phyloP scores from a whole-genome alignment of 2,329 filamentous ascomycete genomes.

The Curvularia lunata region DNA sequence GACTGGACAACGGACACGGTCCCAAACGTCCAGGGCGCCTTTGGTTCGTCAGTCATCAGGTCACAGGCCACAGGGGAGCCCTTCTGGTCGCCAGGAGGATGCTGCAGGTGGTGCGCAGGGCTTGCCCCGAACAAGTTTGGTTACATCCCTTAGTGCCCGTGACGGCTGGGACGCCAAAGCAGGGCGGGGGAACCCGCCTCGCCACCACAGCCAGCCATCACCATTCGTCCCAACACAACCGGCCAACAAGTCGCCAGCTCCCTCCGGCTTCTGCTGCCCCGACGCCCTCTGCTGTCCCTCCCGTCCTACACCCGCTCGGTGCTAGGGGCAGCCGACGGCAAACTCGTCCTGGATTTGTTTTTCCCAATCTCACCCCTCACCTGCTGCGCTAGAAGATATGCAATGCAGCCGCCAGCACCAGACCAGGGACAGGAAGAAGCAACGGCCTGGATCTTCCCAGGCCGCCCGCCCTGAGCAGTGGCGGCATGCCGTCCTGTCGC shows the following conservation, averaged over 20 bases:
- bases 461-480: constrained; percentile 5
- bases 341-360: not conserved
- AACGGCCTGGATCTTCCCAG: constrained; percentile 8
- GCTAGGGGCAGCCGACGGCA: not conserved
- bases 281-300: not conserved
- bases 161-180: constrained; percentile 22
- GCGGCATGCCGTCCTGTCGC: constrained; percentile 8
- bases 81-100: constrained; percentile 31
- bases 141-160: constrained; percentile 26
- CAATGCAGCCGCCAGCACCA: constrained; percentile 20
- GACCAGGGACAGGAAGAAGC: constrained; percentile 13
- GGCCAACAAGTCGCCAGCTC: constrained; percentile 1
- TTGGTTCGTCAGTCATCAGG: constrained; percentile 29
- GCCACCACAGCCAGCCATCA: constrained; percentile 8
- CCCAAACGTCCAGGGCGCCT: constrained; percentile 17
- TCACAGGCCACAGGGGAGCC: constrained; percentile 27
- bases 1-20: constrained; percentile 19
- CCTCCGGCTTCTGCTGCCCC: not conserved
- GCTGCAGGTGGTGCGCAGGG: constrained; percentile 23
- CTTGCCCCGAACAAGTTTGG: constrained; percentile 18
- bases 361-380: constrained; percentile 1
- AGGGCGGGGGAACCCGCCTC: constrained; percentile 28
- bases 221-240: not conserved
- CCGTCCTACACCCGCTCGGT: not conserved
- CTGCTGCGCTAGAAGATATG: constrained; percentile 16